A percentile compares a stretch with the other conserved stretches of the same genome.
These are phyloP conservation scores for Taiwanofungus camphoratus DNA, from an alignment of 1,284 basidiomycete species.

Conservation along the genomic window DNA sequence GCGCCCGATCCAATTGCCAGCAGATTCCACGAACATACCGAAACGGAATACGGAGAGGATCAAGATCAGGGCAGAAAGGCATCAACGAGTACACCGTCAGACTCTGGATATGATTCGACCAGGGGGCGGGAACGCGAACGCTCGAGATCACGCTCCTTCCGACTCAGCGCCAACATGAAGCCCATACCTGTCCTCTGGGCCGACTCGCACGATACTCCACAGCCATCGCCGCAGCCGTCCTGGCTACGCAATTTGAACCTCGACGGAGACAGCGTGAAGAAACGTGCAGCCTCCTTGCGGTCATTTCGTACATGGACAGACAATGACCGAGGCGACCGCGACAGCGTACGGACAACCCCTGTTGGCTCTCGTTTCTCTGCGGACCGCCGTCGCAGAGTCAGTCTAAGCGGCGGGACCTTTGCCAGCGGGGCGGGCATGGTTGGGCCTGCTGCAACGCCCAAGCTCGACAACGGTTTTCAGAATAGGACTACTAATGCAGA, in stretches of 20 bases:
- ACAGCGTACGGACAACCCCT: slow-evolving; percentile 18
- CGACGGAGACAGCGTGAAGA: slow-evolving; percentile 7
- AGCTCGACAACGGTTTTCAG: slow-evolving; percentile 32
- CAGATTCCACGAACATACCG: slow-evolving; percentile 1
- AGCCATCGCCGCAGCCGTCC: slow-evolving; percentile 6
- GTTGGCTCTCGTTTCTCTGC: slow-evolving; percentile 27
- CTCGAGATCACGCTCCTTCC: slow-evolving; percentile 11
- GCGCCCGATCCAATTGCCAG: slow-evolving; percentile 1
- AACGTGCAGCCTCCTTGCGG: slow-evolving; percentile 23
- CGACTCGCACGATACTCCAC: slow-evolving; percentile 9
- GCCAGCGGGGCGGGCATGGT: slow-evolving; percentile 43
- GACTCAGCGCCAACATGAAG: slow-evolving; percentile 14
- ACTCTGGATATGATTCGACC: slow-evolving; percentile 25
- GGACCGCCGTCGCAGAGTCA: slow-evolving; percentile 24
- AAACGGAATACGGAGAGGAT: background rate
- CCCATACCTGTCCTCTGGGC: slow-evolving; percentile 26
- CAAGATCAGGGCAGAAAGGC: background rate
- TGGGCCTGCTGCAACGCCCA: slow-evolving; percentile 31
- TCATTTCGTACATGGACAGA: slow-evolving; percentile 18
- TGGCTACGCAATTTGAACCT: slow-evolving; percentile 1
- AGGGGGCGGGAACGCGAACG: slow-evolving; percentile 4
- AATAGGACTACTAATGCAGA: slow-evolving; percentile 37
- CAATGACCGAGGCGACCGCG: slow-evolving; percentile 9
- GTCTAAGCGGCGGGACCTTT: slow-evolving; percentile 38
- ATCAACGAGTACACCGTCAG: slow-evolving; percentile 13